Conservation (phyloP, 495 filamentous ascomycete species). For the Penicillium canescens region DNA sequence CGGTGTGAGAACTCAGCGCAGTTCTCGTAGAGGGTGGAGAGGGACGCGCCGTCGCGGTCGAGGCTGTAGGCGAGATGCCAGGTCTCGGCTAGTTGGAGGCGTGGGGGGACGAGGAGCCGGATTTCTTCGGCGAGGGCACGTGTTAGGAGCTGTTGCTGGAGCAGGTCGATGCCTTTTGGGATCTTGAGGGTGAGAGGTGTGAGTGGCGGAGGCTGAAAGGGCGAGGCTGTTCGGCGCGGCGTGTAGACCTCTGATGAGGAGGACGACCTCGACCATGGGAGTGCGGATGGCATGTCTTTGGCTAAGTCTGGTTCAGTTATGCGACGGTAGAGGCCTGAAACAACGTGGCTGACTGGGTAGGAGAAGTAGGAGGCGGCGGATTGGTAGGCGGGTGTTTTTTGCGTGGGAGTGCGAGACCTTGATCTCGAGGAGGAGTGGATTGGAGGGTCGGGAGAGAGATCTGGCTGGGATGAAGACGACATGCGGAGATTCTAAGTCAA, state of each 20-base stretch:
- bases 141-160: conserved; percentile 59
- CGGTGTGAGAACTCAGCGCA: conserved; percentile 58
- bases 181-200: conserved; percentile 53
- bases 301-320: conserved; percentile 44
- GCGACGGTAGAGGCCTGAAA: conserved; percentile 53
- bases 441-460: conserved; percentile 17
- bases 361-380: conserved; percentile 52
- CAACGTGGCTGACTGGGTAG: conserved; percentile 56
- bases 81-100: conserved; percentile 81
- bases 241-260: conserved; percentile 44
- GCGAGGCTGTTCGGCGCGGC: conserved; percentile 54
- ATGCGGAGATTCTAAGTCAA: conserved; percentile 26
- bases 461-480: conserved; percentile 30
- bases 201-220: conserved; percentile 61
- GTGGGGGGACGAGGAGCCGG: conserved; percentile 79
- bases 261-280: conserved; percentile 27
- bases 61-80: conserved; percentile 88
- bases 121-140: conserved; percentile 88
- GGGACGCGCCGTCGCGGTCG: conserved; percentile 87
- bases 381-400: conserved; percentile 27
- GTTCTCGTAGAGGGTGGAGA: conserved; percentile 83
- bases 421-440: conserved; percentile 31
- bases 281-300: conserved; percentile 24
- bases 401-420: conserved; percentile 34
- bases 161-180: conserved; percentile 28